A percentile compares a stretch with the other conserved stretches of the same genome.
phyloP scores from a whole-genome alignment of 2,329 filamentous ascomycete genomes.

The Colletotrichum tofieldiae region DNA sequence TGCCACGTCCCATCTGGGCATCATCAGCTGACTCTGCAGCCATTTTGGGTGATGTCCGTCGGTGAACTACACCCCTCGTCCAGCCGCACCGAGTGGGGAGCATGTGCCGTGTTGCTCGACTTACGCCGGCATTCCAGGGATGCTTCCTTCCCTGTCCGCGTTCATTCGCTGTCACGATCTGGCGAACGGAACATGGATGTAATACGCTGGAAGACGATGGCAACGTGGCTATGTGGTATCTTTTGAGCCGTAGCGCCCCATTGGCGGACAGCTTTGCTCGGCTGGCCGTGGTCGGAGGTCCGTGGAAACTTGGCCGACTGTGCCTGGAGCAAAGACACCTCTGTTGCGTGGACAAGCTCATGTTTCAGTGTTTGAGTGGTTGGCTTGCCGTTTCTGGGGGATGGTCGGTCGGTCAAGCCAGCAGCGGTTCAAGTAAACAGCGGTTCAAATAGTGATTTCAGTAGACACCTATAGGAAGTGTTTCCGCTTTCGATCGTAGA shows the following conservation, averaged over 20 bases:
- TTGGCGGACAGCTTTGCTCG: not conserved
- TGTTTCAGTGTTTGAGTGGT: not conserved
- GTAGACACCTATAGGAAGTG: not conserved
- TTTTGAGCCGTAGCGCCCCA: not conserved
- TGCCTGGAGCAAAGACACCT: not conserved
- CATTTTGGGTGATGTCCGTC: too few relatives aligned
- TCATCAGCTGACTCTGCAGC: constrained; percentile 5
- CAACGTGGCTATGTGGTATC: not conserved
- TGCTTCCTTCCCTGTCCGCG: not conserved
- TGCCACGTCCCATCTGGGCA: not conserved
- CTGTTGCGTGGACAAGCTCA: not conserved
- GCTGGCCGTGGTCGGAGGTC: not conserved
- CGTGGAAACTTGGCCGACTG: not conserved
- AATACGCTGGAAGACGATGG: not conserved
- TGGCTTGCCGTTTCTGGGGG: not conserved
- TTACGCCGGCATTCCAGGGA: not conserved
- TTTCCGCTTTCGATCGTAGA: not conserved
- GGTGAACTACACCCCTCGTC: too few relatives aligned
- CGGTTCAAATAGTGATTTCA: not conserved
- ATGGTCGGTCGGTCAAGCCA: not conserved
- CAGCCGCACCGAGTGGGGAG: too few relatives aligned
- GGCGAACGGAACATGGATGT: not conserved
- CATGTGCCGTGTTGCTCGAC: not conserved
- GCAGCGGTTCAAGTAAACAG: not conserved
- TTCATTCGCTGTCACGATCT: not conserved